A percentile compares a stretch with the other conserved stretches of the same genome.
These are phyloP conservation scores for Volvox carteri DNA, from an alignment of 163 green algal genomes.

Conservation along the genomic window DNA sequence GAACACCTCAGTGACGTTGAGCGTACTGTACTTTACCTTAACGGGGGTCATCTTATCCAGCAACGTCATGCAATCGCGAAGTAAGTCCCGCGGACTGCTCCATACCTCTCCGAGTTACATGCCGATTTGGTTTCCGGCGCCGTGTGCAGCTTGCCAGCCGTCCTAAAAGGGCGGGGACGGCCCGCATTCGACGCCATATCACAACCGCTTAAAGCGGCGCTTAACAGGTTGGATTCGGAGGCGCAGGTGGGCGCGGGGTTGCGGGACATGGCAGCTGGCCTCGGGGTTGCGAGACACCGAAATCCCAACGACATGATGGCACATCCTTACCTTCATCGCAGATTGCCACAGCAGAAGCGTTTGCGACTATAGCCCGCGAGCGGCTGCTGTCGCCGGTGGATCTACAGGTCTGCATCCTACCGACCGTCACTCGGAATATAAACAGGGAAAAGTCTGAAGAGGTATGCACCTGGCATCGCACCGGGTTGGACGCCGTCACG, in stretches of 20 bases:
- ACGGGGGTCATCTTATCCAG: conserved; percentile 73
- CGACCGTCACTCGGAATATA: conserved; percentile 65
- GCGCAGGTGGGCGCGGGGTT: conserved; percentile 53
- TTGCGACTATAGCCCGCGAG: conserved; percentile 64
- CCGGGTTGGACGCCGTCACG: neutral
- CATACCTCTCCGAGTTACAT: conserved; percentile 25
- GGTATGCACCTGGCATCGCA: conserved; percentile 48
- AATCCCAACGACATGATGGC: neutral
- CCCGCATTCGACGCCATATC: conserved; percentile 62
- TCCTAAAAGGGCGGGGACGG: conserved; percentile 62
- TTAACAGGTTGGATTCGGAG: conserved; percentile 62
- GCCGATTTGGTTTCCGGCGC: conserved; percentile 23
- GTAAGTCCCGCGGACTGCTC: conserved; percentile 57
- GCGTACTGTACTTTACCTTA: conserved; percentile 71
- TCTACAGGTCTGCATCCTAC: conserved; percentile 72
- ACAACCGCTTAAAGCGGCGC: conserved; percentile 59
- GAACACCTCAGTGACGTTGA: conserved; percentile 79
- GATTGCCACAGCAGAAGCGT: conserved; percentile 66
- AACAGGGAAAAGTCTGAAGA: conserved; percentile 73
- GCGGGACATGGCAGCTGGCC: conserved; percentile 11
- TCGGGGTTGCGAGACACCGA: neutral
- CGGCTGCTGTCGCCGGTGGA: conserved; percentile 66
- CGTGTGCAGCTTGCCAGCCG: conserved; percentile 63
- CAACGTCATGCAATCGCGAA: conserved; percentile 76
- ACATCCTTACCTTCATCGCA: conserved; percentile 42